A percentile compares a stretch with the other conserved stretches of the same genome.
phyloP scores from a whole-genome alignment of 106 monocot genomes.

The Xerophyta viscosa region DNA sequence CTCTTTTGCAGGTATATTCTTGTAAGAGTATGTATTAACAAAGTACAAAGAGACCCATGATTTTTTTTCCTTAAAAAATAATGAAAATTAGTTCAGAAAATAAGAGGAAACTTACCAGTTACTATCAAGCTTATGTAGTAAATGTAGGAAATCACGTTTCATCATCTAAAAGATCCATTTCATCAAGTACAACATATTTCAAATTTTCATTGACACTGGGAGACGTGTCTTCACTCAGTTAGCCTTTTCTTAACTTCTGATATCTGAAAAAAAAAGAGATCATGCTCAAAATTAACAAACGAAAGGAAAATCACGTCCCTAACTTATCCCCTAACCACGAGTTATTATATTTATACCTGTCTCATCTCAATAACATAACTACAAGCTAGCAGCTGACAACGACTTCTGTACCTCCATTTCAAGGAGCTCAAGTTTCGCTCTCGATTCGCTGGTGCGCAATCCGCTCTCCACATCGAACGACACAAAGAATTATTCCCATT shows the following conservation, averaged over 20 bases:
- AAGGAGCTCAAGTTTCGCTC: conserved; percentile 39
- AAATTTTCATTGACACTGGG: conserved; percentile 17
- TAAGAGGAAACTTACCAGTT: conserved; percentile 12
- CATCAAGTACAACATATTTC: conserved; percentile 68
- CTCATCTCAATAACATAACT: no score
- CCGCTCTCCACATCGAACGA: conserved; percentile 57
- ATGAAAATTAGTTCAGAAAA: no score
- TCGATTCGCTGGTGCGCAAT: conserved; percentile 11
- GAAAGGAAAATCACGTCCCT: conserved; percentile 81
- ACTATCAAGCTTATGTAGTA: neutral
- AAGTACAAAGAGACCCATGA: no score
- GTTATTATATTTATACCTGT: conserved; percentile 96
- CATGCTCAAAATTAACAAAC: conserved; percentile 91
- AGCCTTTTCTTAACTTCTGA: conserved; percentile 47
- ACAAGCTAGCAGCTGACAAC: conserved; percentile 30
- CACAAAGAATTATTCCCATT: neutral
- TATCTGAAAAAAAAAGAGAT: conserved; percentile 62
- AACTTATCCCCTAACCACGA: conserved; percentile 70
- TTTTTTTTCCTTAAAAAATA: no score
- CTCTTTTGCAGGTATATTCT: no score
- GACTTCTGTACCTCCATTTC: conserved; percentile 3
- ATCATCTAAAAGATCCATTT: conserved; percentile 36
- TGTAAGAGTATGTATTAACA: no score
- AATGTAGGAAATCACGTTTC: conserved; percentile 36
- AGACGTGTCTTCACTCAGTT: conserved; percentile 25